These are phyloP conservation scores for Phytophthora crassamura DNA, from an alignment of 352 stramenopile genomes.

Conservation along the genomic window DNA sequence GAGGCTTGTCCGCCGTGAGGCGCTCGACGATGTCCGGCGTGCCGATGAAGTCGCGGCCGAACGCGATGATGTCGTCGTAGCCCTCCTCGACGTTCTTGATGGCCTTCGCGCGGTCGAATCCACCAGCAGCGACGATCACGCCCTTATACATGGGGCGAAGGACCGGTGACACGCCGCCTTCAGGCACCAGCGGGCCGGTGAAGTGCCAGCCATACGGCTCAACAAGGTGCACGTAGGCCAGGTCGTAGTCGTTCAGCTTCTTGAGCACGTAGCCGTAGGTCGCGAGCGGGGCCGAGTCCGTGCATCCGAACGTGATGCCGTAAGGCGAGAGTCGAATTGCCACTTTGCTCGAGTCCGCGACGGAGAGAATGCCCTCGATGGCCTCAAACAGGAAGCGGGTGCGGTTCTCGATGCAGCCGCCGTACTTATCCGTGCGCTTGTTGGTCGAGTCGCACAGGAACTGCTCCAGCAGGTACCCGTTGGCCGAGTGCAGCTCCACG, in stretches of 20 bases:
- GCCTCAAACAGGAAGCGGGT: conserved; percentile 71
- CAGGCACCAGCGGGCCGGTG: conserved; percentile 22
- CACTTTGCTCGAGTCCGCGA: conserved; percentile 29
- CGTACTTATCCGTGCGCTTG: conserved; percentile 82
- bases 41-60: conserved; percentile 59
- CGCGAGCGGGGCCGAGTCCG: conserved; percentile 36
- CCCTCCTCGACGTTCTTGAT: conserved; percentile 40
- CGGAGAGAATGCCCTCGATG: conserved; percentile 48
- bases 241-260: conserved; percentile 41
- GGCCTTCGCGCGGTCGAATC: conserved; percentile 40
- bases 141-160: conserved; percentile 52
- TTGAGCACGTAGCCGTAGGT: conserved; percentile 40
- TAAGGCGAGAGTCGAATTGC: conserved; percentile 31
- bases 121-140: conserved; percentile 43
- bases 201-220: conserved; percentile 42
- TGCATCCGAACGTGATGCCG: conserved; percentile 40
- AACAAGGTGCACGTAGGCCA: conserved; percentile 51
- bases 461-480: conserved; percentile 93
- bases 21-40: conserved; percentile 58
- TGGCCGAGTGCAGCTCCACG: conserved; percentile 90
- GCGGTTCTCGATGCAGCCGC: conserved; percentile 82
- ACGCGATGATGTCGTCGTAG: conserved; percentile 49
- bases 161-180: conserved; percentile 37
- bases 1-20: conserved; percentile 36
- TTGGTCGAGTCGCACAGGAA: conserved; percentile 86